These are phyloP conservation scores for Neopestalotiopsis rosae DNA, from an alignment of 2,329 filamentous ascomycete genomes.

Conservation along the genomic window DNA sequence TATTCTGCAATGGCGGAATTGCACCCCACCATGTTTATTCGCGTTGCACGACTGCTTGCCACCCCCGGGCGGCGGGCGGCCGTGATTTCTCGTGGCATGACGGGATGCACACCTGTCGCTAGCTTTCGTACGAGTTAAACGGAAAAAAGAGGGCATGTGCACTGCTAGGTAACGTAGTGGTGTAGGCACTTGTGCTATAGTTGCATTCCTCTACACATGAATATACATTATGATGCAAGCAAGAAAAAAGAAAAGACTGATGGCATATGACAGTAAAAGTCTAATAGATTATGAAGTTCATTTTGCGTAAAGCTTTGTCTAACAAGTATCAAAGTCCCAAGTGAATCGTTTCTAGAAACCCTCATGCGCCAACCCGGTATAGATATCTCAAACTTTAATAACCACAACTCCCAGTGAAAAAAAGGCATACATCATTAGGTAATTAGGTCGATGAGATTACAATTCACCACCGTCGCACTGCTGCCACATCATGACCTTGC, in stretches of 20 bases:
- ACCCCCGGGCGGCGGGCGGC: not conserved
- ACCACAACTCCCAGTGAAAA: not conserved
- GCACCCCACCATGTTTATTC: not conserved
- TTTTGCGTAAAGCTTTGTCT: not conserved
- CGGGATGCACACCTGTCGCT: not conserved
- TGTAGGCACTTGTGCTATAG: not conserved
- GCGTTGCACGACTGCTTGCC: not conserved
- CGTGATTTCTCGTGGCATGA: not conserved
- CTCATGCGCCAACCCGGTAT: not conserved
- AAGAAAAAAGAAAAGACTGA: not conserved
- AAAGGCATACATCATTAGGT: conserved; percentile 30
- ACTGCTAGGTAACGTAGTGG: not conserved
- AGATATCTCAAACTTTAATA: not conserved
- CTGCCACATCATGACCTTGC: conserved; percentile 73
- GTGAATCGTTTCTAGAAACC: not conserved
- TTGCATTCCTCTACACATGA: too few relatives aligned
- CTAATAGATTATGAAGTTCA: not conserved
- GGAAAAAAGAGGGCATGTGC: not conserved
- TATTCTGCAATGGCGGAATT: not conserved
- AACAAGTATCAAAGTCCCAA: not conserved
- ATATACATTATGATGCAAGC: not conserved
- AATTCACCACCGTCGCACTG: conserved; percentile 69
- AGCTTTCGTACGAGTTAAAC: not conserved
- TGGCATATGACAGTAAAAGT: not conserved
- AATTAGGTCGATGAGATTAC: conserved; percentile 28